Base-by-base conservation (phyloP, 192 early-diverging fungal genomes). In the Coemansia sp. region DNA sequence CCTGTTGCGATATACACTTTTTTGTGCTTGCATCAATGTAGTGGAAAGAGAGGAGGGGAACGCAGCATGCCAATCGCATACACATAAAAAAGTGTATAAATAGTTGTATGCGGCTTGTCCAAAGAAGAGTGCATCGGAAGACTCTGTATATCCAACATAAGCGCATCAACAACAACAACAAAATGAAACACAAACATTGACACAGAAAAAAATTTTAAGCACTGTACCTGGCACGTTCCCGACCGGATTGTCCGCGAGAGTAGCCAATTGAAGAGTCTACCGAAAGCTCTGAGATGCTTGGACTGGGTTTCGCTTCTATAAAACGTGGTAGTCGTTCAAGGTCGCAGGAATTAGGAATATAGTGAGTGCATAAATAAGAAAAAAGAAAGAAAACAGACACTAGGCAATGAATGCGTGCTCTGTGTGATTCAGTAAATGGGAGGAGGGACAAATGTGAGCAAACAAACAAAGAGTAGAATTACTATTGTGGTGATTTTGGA, bases 191-290 rank as follows among this genome's bases (percentile, higher is more conserved):
- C 63, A 16, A 38, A 61, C n/a, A 16, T 37, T 4, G 41, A 56
- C 18, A 44, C 39, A 21, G 9, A 45, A 61, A n/a, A 16, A 61
- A 32, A 43, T 8, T 70, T 42, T 26, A 26, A 56, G 9, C 52
- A 64, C 74, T 69, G 61, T 77, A 82, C 80, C 80, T 82, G 49
- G 67, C 63, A 54, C 61, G 63, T 61, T 74, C 68, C 40, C 59
- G 67, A 48, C 71, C 62, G 59, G 62, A 58, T 61, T 45, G 68
- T 10, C 71, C 71, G 63, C 67, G 69, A 44, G 73, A 58, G 64
- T 71, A 54, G 19, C 66, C 80, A 64, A 82, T 77, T 67, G 80
- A 82, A 39, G 80, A 82, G 68, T 82, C 80, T 39, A 82, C 70
- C 53, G 80, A 82, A 44, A 82, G 70, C 53, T 77, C 75, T 52